Evolutionary conservation across 202 grass and related monocot genomes (phyloP), one percentile per base, ranked within the genome.

Genomic region (Carex arenaria): DNA sequence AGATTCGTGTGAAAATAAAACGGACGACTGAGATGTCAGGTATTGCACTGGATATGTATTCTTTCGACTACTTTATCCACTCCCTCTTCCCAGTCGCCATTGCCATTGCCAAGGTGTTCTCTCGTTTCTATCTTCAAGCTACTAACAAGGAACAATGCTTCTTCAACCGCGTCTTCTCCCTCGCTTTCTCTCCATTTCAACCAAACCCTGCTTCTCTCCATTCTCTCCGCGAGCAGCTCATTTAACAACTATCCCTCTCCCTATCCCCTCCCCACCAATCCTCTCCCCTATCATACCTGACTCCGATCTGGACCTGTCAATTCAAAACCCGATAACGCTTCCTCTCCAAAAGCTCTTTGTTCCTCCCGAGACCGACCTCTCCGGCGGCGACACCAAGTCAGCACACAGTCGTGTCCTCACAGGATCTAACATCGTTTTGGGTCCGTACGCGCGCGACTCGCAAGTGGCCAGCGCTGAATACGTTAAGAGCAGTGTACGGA

Each of bases 381-480:
- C 79, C 36, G 84, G 85, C 5, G 5, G 5, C 38, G 38, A 40
- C 38, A 5, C 38, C 38, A 40, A 40, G 38, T 40, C 38, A 40
- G 38, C 38, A 5, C 38, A 7, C 38, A 40, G 38, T 40, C 38
- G 38, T 73, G 89, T 98, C 34, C 90, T 98, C 23, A 93, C 89
- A 62, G 95, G 92, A 40, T 98, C 95, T 43, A 98, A 98, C 85
- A 95, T 98, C 79, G 92, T 98, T 34, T 61, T 98, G 59, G 95
- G 92, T 40, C 87, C 90, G 1, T 98, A 95, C 87, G 91, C 95
- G 14, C 83, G 86, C 47, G 87, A 95, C 10, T 88, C 92, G 4
- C 89, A 95, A 84, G 90, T 98, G 36, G 80, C 85, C 20, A 78
- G 67, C 59, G 92, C 92, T 23, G 95, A 98, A 55, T 98, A 93